Evolutionary conservation across 257 asterid species (phyloP), one percentile per base, ranked within the genome.

Genomic region (Solanum bukasovii): DNA sequence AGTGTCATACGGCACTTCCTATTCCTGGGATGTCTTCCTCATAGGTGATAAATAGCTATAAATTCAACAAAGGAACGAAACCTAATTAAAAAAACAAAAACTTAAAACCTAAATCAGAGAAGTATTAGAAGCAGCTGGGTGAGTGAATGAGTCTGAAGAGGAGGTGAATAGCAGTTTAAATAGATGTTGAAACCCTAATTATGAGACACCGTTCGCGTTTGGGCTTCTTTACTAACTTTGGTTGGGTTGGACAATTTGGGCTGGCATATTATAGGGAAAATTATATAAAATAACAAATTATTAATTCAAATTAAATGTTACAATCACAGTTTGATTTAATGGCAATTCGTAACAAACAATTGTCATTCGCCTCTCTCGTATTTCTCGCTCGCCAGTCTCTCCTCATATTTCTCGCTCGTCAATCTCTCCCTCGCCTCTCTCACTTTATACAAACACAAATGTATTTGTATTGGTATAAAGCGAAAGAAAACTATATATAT

Each of bases 1-100:
- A 91, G 94, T 91, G 96, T 95, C 98, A 93, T 94, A 95, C 98
- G 96, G 94, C 98, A 95, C 98, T 95, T 95, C 98, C 96, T 94
- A 94, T 94, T 78, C 94, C 87, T 90, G 94, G 98, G 98, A 92
- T 82, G 85, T 93, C 93, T 94, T 94, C 98, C 91, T 94, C 98
- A 94, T 85, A 8, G 95, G 93, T 7, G 13, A 21, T 6, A 70
- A 59, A 13, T 20, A 59, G 25, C 2, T 7, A 18, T 1, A 59
- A 20, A 0, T 59, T 21, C 27, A 59, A 61, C 34, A 12, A 23
- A 23, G 1, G 34, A 27, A 5, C 7, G 29, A 67, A 67, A 12
- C 7, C 73, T 67, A 25, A 5, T 12, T 12, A 12, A 25, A 5
- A 67, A 67, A n/a, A n/a, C 31, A 25, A 65, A 65, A 61, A 2